Percentiles rank a stretch among this genome's conserved stretches.
Evolutionary conservation across 768 basidiomycete genomes (phyloP).

Genomic region (Mycena sanguinolenta): DNA sequence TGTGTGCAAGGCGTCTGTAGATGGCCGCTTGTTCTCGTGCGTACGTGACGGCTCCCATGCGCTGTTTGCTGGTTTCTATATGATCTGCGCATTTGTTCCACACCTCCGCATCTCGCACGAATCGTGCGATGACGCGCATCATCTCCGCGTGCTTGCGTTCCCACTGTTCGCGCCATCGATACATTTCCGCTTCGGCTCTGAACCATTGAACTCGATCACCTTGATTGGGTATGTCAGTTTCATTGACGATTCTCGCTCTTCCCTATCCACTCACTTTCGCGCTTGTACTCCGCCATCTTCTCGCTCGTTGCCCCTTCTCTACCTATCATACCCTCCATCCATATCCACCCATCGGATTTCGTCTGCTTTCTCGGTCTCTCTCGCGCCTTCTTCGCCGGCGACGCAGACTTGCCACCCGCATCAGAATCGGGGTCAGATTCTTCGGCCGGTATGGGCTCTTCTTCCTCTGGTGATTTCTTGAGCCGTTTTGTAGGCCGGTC

Average conservation of each 20-base stretch:
- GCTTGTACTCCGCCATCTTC: conserved; percentile 17
- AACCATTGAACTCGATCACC: conserved; percentile 31
- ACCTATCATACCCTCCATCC: background rate
- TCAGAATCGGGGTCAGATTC: conserved; percentile 2
- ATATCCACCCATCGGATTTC: conserved; percentile 27
- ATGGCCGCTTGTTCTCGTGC: conserved; percentile 25
- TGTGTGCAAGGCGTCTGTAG: conserved; percentile 12
- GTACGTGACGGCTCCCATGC: conserved; percentile 2
- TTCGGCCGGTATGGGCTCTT: background rate
- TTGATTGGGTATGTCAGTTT: background rate
- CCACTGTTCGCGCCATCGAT: background rate
- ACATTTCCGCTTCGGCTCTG: background rate
- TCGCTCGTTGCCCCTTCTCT: background rate
- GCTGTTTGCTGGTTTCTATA: background rate
- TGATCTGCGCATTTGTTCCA: background rate
- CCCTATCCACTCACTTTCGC: conserved; percentile 21
- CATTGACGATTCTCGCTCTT: background rate
- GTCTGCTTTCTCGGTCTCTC: conserved; percentile 5
- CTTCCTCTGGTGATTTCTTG: background rate
- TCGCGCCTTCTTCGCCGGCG: background rate
- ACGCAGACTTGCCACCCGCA: background rate
- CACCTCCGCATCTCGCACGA: background rate
- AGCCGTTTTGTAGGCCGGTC: too few species aligned
- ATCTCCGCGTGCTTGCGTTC: conserved; percentile 19
- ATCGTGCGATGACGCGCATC: conserved; percentile 18